Conservation (phyloP, 495 filamentous ascomycete species). For the Chaetomidium leptoderma region DNA sequence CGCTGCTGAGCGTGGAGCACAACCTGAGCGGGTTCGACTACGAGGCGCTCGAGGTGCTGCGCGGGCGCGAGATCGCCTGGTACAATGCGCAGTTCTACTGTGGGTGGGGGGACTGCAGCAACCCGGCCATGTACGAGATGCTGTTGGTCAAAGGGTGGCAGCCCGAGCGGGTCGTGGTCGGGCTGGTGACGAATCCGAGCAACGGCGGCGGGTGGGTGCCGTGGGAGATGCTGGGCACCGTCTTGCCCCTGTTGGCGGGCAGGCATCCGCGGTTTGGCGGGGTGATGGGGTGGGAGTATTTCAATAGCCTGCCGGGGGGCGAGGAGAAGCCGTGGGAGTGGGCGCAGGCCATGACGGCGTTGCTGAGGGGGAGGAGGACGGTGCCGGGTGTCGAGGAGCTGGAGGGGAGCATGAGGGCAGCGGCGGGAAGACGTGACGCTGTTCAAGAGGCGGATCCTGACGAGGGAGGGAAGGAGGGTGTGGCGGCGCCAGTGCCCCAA, state of each 20-base stretch:
- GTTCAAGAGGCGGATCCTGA: slow-evolving; percentile 14
- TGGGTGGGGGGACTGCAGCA: slow-evolving; percentile 63
- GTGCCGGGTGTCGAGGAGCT: neutral
- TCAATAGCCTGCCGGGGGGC: slow-evolving; percentile 63
- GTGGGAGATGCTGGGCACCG: slow-evolving; percentile 32
- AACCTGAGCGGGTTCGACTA: slow-evolving; percentile 77
- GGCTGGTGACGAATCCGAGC: slow-evolving; percentile 70
- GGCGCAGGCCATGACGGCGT: slow-evolving; percentile 48
- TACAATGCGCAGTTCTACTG: slow-evolving; percentile 88
- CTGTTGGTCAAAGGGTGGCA: slow-evolving; percentile 72
- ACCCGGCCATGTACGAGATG: slow-evolving; percentile 60
- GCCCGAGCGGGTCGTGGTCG: slow-evolving; percentile 66
- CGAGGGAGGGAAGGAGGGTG: slow-evolving; percentile 12
- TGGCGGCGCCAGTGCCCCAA: slow-evolving; percentile 22
- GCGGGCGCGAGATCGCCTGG: slow-evolving; percentile 65
- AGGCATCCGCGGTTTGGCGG: slow-evolving; percentile 58
- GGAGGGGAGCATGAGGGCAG: neutral
- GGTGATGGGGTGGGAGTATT: slow-evolving; percentile 88
- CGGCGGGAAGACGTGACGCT: neutral
- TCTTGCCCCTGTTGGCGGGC: slow-evolving; percentile 35
- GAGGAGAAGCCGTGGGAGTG: slow-evolving; percentile 61
- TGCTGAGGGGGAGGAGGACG: slow-evolving; percentile 25
- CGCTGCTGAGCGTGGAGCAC: slow-evolving; percentile 50
- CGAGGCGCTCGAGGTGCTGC: slow-evolving; percentile 60
- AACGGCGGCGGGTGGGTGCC: slow-evolving; percentile 54